A percentile compares a stretch with the other conserved stretches of the same genome.
These are phyloP conservation scores for Pythium aristosporum DNA, from an alignment of 352 stramenopile species.

Conservation along the genomic window DNA sequence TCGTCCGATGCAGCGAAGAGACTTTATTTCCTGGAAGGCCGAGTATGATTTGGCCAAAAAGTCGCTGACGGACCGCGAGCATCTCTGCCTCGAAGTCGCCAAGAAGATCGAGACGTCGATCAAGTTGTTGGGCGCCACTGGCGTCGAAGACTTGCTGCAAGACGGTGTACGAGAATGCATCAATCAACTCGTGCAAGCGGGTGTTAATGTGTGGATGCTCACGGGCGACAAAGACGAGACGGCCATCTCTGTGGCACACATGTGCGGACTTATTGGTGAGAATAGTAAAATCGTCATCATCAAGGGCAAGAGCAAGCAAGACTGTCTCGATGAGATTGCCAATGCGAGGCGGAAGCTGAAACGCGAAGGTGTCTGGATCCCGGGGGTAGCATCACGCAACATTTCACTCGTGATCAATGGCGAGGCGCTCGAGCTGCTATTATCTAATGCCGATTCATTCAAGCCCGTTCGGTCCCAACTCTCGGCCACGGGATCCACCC, in stretches of 20 bases:
- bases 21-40: conserved; percentile 74
- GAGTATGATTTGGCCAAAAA: conserved; percentile 73
- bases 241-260: conserved; percentile 98
- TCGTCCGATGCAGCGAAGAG: conserved; percentile 50
- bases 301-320: conserved; percentile 75
- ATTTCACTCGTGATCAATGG: conserved; percentile 85
- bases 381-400: conserved; percentile 64
- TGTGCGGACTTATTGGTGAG: conserved; percentile 90
- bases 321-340: conserved; percentile 80
- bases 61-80: conserved; percentile 59
- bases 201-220: conserved; percentile 99
- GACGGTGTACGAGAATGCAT: conserved; percentile 96
- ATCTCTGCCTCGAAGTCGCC: conserved; percentile 65
- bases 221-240: conserved; percentile 99
- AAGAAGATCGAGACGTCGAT: conserved; percentile 80
- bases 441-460: conserved; percentile 37
- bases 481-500: conserved; percentile 1
- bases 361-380: conserved; percentile 74
- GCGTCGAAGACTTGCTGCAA: conserved; percentile 97
- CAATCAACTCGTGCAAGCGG: conserved; percentile 91
- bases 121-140: conserved; percentile 93
- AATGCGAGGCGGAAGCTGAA: conserved; percentile 75
- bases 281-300: conserved; percentile 84
- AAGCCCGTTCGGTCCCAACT: conserved; percentile 9
- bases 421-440: conserved; percentile 70